A percentile compares a stretch with the other conserved stretches of the same genome.
Conservation (phyloP, 2,329 filamentous ascomycete species). For the Aspergillus arachidicola region DNA sequence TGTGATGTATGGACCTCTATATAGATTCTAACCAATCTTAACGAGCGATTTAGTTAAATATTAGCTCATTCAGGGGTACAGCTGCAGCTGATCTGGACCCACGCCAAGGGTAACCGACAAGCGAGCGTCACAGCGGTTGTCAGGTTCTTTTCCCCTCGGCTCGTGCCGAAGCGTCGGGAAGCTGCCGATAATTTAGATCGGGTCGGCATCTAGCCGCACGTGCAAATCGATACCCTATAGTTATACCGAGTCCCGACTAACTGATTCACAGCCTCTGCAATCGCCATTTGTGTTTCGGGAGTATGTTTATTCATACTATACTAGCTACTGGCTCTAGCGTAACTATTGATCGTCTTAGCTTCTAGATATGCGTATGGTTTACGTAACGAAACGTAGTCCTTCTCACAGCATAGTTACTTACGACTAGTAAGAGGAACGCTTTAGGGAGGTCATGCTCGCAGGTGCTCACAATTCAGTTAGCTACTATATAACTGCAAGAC, state of each 20-base stretch:
- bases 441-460: too few relatives aligned
- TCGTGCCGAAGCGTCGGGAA: neutral
- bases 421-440: too few relatives aligned
- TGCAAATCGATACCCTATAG: neutral
- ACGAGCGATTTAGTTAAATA: neutral
- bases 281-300: too few relatives aligned
- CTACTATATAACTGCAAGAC: too few relatives aligned
- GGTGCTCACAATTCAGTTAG: too few relatives aligned
- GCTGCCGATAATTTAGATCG: neutral
- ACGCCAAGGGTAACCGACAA: neutral
- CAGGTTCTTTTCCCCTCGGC: neutral
- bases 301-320: too few relatives aligned
- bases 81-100: neutral
- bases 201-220: neutral
- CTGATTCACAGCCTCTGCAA: neutral
- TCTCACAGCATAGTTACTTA: neutral
- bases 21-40: neutral
- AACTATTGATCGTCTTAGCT: too few relatives aligned
- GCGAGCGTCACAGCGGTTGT: neutral
- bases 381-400: neutral
- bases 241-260: neutral
- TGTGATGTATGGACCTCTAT: neutral
- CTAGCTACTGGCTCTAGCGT: too few relatives aligned
- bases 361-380: neutral
- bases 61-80: neutral